Conservation (phyloP, 179 eudicot species). For the Beta macrorhiza region DNA sequence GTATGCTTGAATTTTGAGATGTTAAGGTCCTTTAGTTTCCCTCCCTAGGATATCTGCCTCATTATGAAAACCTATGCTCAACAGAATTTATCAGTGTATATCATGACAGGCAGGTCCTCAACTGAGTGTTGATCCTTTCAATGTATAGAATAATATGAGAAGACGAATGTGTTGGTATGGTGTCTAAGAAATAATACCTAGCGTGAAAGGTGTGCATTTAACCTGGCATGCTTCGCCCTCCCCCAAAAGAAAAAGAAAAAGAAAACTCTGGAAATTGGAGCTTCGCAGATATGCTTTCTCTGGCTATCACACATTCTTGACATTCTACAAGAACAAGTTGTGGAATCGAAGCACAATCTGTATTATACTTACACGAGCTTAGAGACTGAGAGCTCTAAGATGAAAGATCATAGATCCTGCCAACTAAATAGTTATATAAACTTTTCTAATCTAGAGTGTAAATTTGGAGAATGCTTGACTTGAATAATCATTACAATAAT, state of each 20-base stretch:
- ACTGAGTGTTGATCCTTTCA: neutral
- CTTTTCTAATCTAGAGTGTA: neutral
- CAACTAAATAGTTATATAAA: neutral
- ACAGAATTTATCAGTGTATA: neutral
- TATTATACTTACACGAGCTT: neutral
- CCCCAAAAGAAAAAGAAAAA: neutral
- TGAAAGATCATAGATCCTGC: neutral
- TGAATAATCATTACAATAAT: neutral
- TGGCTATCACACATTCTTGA: neutral
- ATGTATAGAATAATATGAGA: neutral
- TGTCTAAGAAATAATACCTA: neutral
- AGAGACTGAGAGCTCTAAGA: neutral
- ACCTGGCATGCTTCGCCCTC: neutral
- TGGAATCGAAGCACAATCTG: constrained; percentile 1
- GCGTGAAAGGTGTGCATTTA: neutral
- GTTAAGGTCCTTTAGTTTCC: neutral
- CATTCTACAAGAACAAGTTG: neutral
- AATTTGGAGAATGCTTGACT: neutral
- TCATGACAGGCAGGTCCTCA: neutral
- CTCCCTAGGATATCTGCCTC: neutral
- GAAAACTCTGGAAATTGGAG: neutral
- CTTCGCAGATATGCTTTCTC: neutral
- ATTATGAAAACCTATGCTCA: neutral
- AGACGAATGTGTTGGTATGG: neutral
- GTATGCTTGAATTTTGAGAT: constrained; percentile 32